Evolutionary conservation across 768 basidiomycete species (phyloP).

Genomic region (Phanerodontia chrysosporium): DNA sequence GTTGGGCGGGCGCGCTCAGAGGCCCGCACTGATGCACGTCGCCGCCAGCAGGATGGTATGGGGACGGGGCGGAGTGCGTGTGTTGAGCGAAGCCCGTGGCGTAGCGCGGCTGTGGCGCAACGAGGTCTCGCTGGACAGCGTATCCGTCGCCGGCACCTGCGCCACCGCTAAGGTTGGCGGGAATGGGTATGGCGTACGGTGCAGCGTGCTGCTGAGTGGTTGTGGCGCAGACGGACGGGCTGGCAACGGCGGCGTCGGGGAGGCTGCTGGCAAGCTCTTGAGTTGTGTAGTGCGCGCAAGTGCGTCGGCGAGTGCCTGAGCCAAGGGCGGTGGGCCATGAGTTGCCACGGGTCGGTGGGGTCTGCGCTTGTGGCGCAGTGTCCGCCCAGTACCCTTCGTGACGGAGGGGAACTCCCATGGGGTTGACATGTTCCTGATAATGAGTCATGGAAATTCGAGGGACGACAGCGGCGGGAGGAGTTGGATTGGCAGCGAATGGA

Average conservation of each 20-base stretch:
- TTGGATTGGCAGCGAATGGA: too few relatives aligned
- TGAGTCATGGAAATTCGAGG: too few relatives aligned
- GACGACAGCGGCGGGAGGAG: too few relatives aligned
- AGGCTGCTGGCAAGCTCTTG: background rate
- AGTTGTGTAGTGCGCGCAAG: background rate
- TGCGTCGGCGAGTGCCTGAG: background rate
- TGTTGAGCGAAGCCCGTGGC: background rate
- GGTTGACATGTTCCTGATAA: too few relatives aligned
- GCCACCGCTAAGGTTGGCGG: background rate
- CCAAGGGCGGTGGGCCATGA: background rate
- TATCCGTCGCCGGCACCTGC: background rate
- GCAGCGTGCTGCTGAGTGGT: too few relatives aligned
- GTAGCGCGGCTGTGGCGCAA: background rate
- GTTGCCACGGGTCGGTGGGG: background rate
- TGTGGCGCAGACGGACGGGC: too few relatives aligned
- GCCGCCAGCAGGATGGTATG: background rate
- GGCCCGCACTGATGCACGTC: background rate
- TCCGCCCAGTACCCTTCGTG: background rate
- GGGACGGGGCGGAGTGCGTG: background rate
- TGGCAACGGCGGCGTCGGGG: background rate
- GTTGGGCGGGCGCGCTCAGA: background rate
- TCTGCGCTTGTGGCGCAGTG: background rate
- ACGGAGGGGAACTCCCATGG: background rate
- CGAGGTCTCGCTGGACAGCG: background rate
- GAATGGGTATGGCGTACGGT: too few relatives aligned